Conservation (phyloP, 306 rosid species). For the Dalbergia oliveri region DNA sequence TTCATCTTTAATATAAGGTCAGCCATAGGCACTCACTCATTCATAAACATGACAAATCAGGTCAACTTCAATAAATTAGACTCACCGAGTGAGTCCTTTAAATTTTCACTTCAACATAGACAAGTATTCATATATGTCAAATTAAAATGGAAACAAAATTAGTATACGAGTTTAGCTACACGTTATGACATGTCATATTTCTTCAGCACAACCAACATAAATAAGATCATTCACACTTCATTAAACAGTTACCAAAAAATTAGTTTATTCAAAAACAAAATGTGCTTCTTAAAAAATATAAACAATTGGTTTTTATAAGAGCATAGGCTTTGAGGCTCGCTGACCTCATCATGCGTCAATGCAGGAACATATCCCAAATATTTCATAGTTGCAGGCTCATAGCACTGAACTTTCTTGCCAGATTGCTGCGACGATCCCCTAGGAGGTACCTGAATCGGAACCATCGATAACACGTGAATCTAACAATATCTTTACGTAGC, state of each 20-base stretch:
- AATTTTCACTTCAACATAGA: slow-evolving; percentile 18
- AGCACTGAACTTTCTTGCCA: slow-evolving; percentile 78
- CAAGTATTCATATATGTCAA: background rate
- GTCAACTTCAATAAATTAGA: slow-evolving; percentile 11
- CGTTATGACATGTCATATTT: slow-evolving; percentile 13
- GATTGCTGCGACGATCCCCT: slow-evolving; percentile 77
- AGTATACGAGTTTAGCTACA: slow-evolving; percentile 22
- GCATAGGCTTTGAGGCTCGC: slow-evolving; percentile 43
- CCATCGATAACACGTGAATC: slow-evolving; percentile 32
- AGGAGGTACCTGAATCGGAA: slow-evolving; percentile 74
- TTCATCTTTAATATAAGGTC: slow-evolving; percentile 24
- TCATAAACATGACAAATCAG: slow-evolving; percentile 9
- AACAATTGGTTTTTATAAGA: background rate
- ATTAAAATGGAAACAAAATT: background rate
- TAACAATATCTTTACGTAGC: background rate
- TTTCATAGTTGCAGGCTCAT: slow-evolving; percentile 95
- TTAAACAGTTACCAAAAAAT: background rate
- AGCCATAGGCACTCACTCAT: background rate
- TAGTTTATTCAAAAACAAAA: background rate
- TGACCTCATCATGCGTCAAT: slow-evolving; percentile 76
- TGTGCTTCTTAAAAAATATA: background rate
- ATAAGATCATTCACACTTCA: background rate
- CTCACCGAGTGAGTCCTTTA: background rate
- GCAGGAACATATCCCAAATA: slow-evolving; percentile 82
- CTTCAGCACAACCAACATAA: slow-evolving; percentile 19